Conservation (phyloP, 2,329 filamentous ascomycete genomes). For the Cadophora luteo-olivacea region DNA sequence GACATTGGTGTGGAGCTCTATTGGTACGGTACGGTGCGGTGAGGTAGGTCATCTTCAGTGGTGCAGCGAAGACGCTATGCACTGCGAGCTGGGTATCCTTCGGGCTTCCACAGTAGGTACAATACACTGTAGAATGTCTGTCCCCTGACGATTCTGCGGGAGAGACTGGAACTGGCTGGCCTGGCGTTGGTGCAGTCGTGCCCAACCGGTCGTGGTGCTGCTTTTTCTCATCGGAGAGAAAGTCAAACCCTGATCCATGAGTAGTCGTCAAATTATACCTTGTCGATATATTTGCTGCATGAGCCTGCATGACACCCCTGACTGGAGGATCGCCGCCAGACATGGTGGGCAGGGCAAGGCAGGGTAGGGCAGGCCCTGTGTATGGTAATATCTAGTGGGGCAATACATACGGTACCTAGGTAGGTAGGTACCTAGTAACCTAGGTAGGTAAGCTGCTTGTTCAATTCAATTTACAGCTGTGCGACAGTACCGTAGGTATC, state of each 20-base stretch:
- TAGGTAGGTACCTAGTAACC: too few species aligned
- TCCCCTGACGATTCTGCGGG: too few species aligned
- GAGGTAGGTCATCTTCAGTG: neutral
- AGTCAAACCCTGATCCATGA: conserved; percentile 33
- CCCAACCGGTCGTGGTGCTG: conserved; percentile 20
- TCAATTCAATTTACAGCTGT: neutral
- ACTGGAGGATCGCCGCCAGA: conserved; percentile 21
- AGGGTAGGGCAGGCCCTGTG: conserved; percentile 5
- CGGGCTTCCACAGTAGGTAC: conserved; percentile 13
- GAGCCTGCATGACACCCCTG: conserved; percentile 24
- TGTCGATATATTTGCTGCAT: conserved; percentile 22
- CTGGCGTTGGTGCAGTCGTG: conserved; percentile 11
- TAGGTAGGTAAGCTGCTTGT: neutral
- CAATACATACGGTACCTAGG: too few species aligned
- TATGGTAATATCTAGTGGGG: too few species aligned
- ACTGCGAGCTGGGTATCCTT: neutral
- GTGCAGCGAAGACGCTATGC: neutral
- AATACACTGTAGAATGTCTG: too few species aligned
- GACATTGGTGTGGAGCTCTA: neutral
- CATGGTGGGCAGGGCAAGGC: neutral
- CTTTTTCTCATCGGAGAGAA: neutral
- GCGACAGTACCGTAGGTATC: neutral
- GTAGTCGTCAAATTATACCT: conserved; percentile 27
- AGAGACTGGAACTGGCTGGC: neutral
- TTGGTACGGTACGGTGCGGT: too few species aligned